Percentiles rank a stretch among this genome's conserved stretches.
These are phyloP conservation scores for Didymella lethalis DNA, from an alignment of 2,329 filamentous ascomycete genomes.

Conservation along the genomic window DNA sequence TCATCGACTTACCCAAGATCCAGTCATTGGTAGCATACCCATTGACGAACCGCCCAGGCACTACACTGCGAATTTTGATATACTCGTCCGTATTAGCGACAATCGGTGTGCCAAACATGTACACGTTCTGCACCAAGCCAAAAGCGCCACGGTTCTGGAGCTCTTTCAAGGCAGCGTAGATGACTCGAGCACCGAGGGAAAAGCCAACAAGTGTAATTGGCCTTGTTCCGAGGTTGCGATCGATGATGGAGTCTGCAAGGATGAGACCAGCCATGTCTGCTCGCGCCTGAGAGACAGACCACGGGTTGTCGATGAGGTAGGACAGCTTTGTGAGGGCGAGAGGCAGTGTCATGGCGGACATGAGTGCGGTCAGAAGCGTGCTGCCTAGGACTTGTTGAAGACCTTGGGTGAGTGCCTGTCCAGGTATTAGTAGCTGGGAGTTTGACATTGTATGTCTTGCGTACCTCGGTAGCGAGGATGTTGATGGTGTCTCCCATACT, in stretches of 20 bases:
- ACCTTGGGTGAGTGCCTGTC: conserved; percentile 90
- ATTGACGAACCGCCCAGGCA: conserved; percentile 92
- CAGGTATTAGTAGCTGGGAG: conserved; percentile 22
- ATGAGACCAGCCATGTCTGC: conserved; percentile 90
- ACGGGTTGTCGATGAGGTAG: conserved; percentile 97
- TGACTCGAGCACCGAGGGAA: conserved; percentile 89
- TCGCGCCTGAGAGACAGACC: conserved; percentile 93
- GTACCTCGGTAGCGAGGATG: conserved; percentile 93
- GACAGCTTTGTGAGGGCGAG: conserved; percentile 91
- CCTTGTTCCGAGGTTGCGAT: conserved; percentile 87
- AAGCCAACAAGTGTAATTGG: conserved; percentile 95
- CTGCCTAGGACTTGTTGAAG: conserved; percentile 93
- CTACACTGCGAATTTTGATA: conserved; percentile 78
- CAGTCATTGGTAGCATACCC: conserved; percentile 95
- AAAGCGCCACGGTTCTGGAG: conserved; percentile 83
- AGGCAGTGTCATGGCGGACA: conserved; percentile 92
- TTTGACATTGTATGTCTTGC: conserved; percentile 29
- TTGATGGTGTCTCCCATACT: conserved; percentile 99
- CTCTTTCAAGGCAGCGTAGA: conserved; percentile 89
- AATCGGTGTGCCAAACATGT: conserved; percentile 89
- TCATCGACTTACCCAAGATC: conserved; percentile 72
- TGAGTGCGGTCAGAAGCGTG: conserved; percentile 85
- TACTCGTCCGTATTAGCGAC: conserved; percentile 94
- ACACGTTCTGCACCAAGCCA: conserved; percentile 92
- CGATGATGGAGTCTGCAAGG: conserved; percentile 90